Conservation (phyloP, 78 protist species). For the Polysphondylium violaceum region DNA sequence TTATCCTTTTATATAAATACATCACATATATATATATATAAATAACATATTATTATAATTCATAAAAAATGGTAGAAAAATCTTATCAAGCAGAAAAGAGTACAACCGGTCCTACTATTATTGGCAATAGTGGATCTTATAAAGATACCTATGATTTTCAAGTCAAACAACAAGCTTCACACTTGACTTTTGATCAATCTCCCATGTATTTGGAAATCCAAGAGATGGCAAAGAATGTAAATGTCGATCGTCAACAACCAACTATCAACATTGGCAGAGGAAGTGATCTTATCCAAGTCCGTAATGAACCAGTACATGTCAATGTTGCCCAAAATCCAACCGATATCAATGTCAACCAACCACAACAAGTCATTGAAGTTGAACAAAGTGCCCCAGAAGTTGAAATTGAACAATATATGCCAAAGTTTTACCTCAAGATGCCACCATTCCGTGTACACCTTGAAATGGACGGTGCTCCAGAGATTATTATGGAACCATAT, state of each 20-base stretch:
- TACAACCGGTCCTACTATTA: background rate
- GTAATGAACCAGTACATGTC: constrained; percentile 39
- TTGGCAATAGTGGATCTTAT: constrained; percentile 2
- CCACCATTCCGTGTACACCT: constrained; percentile 70
- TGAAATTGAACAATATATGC: constrained; percentile 64
- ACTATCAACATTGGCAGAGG: constrained; percentile 68
- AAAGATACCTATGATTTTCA: constrained; percentile 30
- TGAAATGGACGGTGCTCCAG: constrained; percentile 81
- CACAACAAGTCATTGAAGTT: constrained; percentile 32
- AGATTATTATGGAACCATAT: constrained; percentile 58
- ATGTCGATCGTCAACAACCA: constrained; percentile 52
- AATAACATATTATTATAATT: background rate
- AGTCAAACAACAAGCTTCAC: constrained; percentile 48
- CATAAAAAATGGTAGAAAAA: constrained; percentile 25
- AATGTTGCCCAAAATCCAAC: constrained; percentile 8
- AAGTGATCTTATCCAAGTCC: constrained; percentile 38
- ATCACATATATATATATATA: background rate
- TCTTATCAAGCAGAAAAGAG: constrained; percentile 6
- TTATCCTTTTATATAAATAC: background rate
- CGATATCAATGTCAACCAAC: constrained; percentile 23
- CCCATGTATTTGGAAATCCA: constrained; percentile 6
- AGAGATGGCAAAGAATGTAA: constrained; percentile 13
- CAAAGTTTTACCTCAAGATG: constrained; percentile 62
- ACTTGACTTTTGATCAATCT: constrained; percentile 41
- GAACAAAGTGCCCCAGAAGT: constrained; percentile 60